phyloP scores from a whole-genome alignment of 208 protist species.

The Trypanosoma melophagium region DNA sequence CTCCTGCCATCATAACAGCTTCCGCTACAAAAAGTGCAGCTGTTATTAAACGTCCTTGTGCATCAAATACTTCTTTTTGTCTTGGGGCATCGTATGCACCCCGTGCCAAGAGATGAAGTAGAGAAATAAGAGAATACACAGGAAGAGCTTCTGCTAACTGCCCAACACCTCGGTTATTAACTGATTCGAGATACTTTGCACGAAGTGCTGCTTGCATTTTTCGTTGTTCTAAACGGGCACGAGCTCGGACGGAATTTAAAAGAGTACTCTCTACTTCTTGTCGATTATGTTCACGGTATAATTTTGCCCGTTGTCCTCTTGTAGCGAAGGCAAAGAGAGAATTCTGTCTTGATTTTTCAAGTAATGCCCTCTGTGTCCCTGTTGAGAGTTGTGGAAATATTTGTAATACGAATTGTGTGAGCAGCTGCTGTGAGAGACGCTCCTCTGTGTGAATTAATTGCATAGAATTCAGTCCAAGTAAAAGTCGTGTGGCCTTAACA shows the following conservation, averaged over 20 bases:
- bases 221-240: constrained; percentile 68
- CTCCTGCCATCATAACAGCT: constrained; percentile 38
- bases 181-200: constrained; percentile 37
- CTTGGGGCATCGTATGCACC: constrained; percentile 12
- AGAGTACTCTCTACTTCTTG: constrained; percentile 36
- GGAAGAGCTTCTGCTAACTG: constrained; percentile 32
- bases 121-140: constrained; percentile 31
- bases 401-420: constrained; percentile 37
- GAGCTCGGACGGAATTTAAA: constrained; percentile 60
- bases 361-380: constrained; percentile 52
- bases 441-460: constrained; percentile 37
- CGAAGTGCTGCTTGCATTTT: constrained; percentile 69
- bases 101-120: constrained; percentile 44
- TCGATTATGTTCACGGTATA: constrained; percentile 38
- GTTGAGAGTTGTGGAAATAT: constrained; percentile 79
- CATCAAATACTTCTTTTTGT: constrained; percentile 14
- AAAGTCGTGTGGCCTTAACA: constrained; percentile 33
- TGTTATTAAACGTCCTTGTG: constrained; percentile 29
- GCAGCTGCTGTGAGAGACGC: constrained; percentile 23
- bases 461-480: constrained; percentile 50
- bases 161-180: constrained; percentile 27
- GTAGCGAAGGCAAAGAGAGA: constrained; percentile 76
- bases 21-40: constrained; percentile 58
- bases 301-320: constrained; percentile 50
- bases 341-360: constrained; percentile 53